A percentile compares a stretch with the other conserved stretches of the same genome.
Evolutionary conservation across 441 rosid species (phyloP).

Genomic region (Melastoma candidum): DNA sequence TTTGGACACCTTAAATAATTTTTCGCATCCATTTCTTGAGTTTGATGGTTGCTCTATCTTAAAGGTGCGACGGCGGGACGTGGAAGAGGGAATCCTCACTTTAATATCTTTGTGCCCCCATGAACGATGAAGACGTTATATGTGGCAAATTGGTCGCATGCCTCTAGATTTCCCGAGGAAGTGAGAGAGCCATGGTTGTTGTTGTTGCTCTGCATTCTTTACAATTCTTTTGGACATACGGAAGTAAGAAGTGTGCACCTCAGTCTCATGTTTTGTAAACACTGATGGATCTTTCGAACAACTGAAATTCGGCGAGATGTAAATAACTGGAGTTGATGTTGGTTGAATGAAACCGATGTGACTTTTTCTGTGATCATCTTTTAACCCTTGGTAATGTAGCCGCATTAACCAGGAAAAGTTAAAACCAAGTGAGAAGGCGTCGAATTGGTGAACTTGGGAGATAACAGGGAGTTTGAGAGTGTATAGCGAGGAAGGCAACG

Average conservation of each 20-base stretch:
- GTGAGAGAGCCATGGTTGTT: slow-evolving; percentile 15
- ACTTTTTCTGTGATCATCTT: no score
- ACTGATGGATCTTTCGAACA: not conserved
- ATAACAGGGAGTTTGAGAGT: slow-evolving; percentile 26
- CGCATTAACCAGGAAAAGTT: slow-evolving; percentile 28
- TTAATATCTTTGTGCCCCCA: slow-evolving; percentile 43
- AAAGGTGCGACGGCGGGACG: slow-evolving; percentile 50
- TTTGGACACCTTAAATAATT: no score
- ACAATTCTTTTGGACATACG: slow-evolving; percentile 20
- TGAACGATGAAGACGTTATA: slow-evolving; percentile 28
- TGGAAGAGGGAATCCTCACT: slow-evolving; percentile 42
- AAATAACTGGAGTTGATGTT: not conserved
- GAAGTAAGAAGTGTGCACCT: not conserved
- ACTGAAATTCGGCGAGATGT: slow-evolving; percentile 3
- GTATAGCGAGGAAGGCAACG: slow-evolving; percentile 49
- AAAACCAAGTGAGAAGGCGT: slow-evolving; percentile 21
- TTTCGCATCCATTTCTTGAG: slow-evolving; percentile 13
- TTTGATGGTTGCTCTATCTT: slow-evolving; percentile 45
- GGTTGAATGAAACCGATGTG: slow-evolving; percentile 4
- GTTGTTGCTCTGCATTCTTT: slow-evolving; percentile 18
- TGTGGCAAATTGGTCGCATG: slow-evolving; percentile 23
- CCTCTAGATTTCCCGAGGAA: slow-evolving; percentile 16
- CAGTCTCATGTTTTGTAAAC: not conserved
- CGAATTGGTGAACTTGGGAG: slow-evolving; percentile 23
- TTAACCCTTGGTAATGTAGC: no score